Evolutionary conservation across 2,329 filamentous ascomycete genomes (phyloP), one percentile per base, ranked within the genome.

Genomic region (Chrysoporthe austroafricana): DNA sequence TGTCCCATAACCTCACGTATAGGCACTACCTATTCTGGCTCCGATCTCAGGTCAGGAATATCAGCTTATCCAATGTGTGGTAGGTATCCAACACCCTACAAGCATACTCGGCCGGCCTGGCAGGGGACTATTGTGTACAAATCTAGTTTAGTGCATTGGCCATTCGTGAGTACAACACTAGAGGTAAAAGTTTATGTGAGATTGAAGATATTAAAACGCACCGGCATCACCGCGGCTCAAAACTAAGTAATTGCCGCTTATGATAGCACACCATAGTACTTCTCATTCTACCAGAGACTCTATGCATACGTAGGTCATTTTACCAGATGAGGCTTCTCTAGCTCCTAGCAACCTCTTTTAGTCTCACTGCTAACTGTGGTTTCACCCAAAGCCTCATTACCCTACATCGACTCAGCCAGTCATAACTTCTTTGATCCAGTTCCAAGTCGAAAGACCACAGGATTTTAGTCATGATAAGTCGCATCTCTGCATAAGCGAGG

Each of bases 401-500:
- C 16, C 34, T 39, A 13, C 54, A 57, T 14, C 11, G 21, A 16
- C 7, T 18, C 26, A 57, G 16, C 54, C 54, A 57, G 26, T 32
- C 13, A 18, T 16, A 34, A 16, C 54, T 57, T 8, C 11, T 34
- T 32, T 1, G 26, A 18, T 57, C 48, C 13, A 65, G 34, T 4
- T 65, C 43, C 2, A 65, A 13, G 16, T 65, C 63, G 11, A 65
- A 65, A 8, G 56, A 36, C 63, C 63, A 65, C n/a, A 65, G 3
- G 18, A 65, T 43, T 13, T 50, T 46, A 18, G 63, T 34, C n/a
- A 65, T 7, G 4, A 65, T 16, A 11, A 65, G 50, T 9, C 44
- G 26, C 56, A 60, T 43, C 56, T 65, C 63, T 18, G 63, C 54
- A 14, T 8, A 60, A 42, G 63, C 63, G 9, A 65, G 56, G 8